Base-by-base conservation (phyloP, 2,329 filamentous ascomycete genomes). In the Sclerotinia borealis region DNA sequence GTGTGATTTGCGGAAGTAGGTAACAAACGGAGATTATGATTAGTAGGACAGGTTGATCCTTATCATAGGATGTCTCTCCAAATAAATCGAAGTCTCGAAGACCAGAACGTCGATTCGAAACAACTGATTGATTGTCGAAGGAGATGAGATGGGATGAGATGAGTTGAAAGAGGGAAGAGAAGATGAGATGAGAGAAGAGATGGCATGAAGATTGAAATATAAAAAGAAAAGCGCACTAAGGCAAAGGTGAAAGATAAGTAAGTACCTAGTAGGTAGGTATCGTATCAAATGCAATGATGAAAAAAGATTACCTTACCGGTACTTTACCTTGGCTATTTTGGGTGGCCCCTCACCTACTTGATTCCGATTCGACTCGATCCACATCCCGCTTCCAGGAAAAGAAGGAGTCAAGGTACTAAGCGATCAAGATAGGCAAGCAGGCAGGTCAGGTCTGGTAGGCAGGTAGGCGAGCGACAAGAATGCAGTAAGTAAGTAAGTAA, bases 71-170 rank as follows among this genome's bases (percentile, higher is more conserved):
- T 34, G 27, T 50, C 27, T 54, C 27, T 43, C 47, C 25, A 36
- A 11, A 43, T 17, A 15, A 4, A 34, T 61, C 15, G n/a, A 47
- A 56, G 37, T 63, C 48, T 62, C 60, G 64, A 66, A 63, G 64
- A 63, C 58, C 55, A 61, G 55, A 52, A 66, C 61, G 60, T 67
- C 64, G 48, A 64, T 51, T 63, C 58, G 60, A 68, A 63, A 58
- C 37, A 55, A 13, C 15, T 27, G 31, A n/a, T 15, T 27, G 31
- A n/a, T 15, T 62, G 54, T 67, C 63, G 34, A 60, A 31, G 55
- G 29, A 36, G 59, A 55, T 37, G 48, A 34, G 56, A 51, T 54
- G 39, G n/a, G 34, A 59, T 43, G 39, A 25, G 31, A 54, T 41
- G 13, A 54, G 49, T 27, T 36, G 56, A 47, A 62, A 52, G 56